A percentile compares a stretch with the other conserved stretches of the same genome.
These are phyloP conservation scores for Phialemoniopsis sp. DNA, from an alignment of 2,329 filamentous ascomycete species.

Conservation along the genomic window DNA sequence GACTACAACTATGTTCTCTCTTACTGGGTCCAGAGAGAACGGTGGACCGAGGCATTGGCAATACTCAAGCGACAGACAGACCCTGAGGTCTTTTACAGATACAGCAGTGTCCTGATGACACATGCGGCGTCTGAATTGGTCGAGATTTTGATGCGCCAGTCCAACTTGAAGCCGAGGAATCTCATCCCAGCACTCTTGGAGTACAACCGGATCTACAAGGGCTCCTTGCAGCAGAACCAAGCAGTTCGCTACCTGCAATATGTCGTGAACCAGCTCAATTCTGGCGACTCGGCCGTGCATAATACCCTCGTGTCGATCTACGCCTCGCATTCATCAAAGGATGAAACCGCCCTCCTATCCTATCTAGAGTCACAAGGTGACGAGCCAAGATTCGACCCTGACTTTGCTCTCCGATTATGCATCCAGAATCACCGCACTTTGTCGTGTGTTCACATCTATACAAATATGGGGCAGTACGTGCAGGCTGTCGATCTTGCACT, in stretches of 20 bases:
- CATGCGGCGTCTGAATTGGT: constrained; percentile 81
- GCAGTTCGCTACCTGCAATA: constrained; percentile 91
- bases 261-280: constrained; percentile 81
- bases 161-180: constrained; percentile 77
- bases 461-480: constrained; percentile 89
- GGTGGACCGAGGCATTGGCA: constrained; percentile 80
- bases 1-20: constrained; percentile 94
- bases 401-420: constrained; percentile 92
- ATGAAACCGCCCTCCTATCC: constrained; percentile 79
- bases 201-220: constrained; percentile 77
- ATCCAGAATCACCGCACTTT: constrained; percentile 92
- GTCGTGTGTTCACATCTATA: constrained; percentile 96
- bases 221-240: constrained; percentile 74
- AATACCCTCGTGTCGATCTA: constrained; percentile 97
- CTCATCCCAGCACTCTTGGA: constrained; percentile 91
- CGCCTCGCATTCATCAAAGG: constrained; percentile 76
- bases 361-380: constrained; percentile 90
- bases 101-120: constrained; percentile 94
- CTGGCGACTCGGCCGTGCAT: constrained; percentile 82
- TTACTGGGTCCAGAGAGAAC: constrained; percentile 95
- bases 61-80: constrained; percentile 93
- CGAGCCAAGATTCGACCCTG: constrained; percentile 84
- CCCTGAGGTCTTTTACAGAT: constrained; percentile 90
- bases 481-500: constrained; percentile 91
- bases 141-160: constrained; percentile 93